These are phyloP conservation scores for Rhizopogon vesiculosus DNA, from an alignment of 768 basidiomycete genomes.

Conservation along the genomic window DNA sequence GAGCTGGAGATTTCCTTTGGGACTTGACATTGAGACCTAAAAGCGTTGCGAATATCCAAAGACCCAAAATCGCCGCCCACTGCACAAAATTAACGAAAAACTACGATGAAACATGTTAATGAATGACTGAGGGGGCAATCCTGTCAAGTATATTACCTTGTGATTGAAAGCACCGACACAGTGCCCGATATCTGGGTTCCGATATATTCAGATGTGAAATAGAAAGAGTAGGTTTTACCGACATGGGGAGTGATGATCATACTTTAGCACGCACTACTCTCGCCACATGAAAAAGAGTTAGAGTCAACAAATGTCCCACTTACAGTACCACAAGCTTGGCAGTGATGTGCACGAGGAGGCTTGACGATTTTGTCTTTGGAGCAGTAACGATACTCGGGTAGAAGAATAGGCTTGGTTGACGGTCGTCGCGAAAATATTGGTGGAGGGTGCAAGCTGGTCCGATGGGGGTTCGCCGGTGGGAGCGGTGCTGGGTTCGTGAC, in stretches of 20 bases:
- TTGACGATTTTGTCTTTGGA: constrained; percentile 58
- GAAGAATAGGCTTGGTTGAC: constrained; percentile 41
- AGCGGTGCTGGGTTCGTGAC: constrained; percentile 2
- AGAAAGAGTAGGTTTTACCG: constrained; percentile 21
- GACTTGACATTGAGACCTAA: constrained; percentile 45
- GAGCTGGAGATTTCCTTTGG: constrained; percentile 10
- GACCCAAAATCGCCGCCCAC: constrained; percentile 54
- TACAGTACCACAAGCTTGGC: constrained; percentile 77
- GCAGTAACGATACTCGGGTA: constrained; percentile 68
- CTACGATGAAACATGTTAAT: constrained; percentile 27
- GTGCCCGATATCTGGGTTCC: constrained; percentile 74
- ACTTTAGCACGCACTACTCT: constrained; percentile 72
- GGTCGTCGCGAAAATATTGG: constrained; percentile 27
- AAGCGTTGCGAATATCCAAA: constrained; percentile 61
- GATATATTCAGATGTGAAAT: not conserved
- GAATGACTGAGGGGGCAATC: constrained; percentile 6
- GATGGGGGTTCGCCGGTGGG: constrained; percentile 7
- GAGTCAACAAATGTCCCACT: constrained; percentile 20
- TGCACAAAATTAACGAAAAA: constrained; percentile 83
- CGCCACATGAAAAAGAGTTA: not conserved
- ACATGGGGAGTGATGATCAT: constrained; percentile 92
- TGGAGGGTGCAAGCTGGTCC: constrained; percentile 5
- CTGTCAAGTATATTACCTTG: constrained; percentile 42
- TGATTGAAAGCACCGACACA: constrained; percentile 93
- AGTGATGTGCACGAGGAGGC: constrained; percentile 76